Evolutionary conservation across 2,329 filamentous ascomycete species (phyloP).

Genomic region (Pyrenophora graminea): DNA sequence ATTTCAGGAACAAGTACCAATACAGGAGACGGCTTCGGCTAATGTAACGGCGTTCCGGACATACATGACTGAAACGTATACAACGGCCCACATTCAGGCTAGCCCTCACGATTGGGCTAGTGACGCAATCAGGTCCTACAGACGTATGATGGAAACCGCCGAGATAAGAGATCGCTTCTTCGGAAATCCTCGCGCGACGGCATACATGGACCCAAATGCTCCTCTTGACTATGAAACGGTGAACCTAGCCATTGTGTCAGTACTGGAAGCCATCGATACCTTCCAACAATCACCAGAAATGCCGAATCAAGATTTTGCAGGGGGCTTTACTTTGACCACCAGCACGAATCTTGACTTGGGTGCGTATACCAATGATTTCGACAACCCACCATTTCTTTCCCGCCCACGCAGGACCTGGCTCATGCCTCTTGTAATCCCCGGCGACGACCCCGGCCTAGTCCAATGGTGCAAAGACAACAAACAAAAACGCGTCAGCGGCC

Average conservation of each 20-base stretch:
- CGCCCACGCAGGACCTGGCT: conserved; percentile 7
- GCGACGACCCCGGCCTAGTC: neutral
- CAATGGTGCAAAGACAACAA: neutral
- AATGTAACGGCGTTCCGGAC: neutral
- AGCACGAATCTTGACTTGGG: neutral
- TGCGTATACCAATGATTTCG: too few species aligned
- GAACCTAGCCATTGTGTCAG: neutral
- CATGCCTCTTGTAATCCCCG: neutral
- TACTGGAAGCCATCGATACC: conserved; percentile 1
- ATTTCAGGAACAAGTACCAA: too few species aligned
- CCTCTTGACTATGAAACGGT: neutral
- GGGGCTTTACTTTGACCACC: conserved; percentile 1
- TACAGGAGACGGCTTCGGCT: too few species aligned
- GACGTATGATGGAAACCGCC: neutral
- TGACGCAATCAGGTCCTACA: neutral
- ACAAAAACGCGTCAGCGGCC: neutral
- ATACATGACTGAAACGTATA: neutral
- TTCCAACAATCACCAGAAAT: neutral
- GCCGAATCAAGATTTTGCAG: neutral
- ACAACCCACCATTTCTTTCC: neutral
- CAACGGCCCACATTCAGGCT: neutral
- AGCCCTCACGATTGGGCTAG: neutral
- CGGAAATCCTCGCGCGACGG: neutral
- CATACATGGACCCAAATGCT: neutral
- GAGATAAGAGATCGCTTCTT: neutral